A percentile compares a stretch with the other conserved stretches of the same genome.
Conservation (phyloP, 2,329 filamentous ascomycete genomes). For the Ophiostoma angusticollis region DNA sequence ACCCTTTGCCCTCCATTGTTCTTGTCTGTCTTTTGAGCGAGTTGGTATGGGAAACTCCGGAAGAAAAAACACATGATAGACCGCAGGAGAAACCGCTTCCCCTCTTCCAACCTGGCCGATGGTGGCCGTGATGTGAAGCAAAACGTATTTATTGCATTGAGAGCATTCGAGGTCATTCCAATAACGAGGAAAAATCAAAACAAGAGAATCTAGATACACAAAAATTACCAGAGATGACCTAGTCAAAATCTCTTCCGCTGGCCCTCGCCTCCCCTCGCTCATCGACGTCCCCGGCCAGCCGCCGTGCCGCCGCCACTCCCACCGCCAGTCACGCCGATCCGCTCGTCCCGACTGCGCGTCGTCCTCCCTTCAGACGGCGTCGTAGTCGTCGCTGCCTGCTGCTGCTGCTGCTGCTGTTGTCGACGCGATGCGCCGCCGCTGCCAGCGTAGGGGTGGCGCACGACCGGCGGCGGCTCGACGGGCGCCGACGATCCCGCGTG, state of each 20-base stretch:
- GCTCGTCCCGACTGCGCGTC: constrained; percentile 21
- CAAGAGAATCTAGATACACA: neutral
- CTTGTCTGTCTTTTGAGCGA: no score
- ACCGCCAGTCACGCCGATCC: constrained; percentile 17
- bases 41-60: no score
- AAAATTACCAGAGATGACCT: neutral
- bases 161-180: no score
- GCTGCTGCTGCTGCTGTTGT: constrained; percentile 2
- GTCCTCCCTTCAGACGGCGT: constrained; percentile 17
- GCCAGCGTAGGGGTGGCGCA: constrained; percentile 2
- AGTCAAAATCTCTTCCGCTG: no score
- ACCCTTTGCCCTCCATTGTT: no score
- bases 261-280: no score
- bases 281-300: neutral
- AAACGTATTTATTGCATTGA: no score
- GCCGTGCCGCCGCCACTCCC: neutral
- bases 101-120: no score
- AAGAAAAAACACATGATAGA: no score
- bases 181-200: no score
- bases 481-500: constrained; percentile 10
- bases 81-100: no score
- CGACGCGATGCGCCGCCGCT: neutral
- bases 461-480: constrained; percentile 8
- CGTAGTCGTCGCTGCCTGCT: constrained; percentile 4
- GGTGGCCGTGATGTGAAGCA: no score